Conservation (phyloP, 805 yeast genomes). For the Pichia nanzhaoensis region DNA sequence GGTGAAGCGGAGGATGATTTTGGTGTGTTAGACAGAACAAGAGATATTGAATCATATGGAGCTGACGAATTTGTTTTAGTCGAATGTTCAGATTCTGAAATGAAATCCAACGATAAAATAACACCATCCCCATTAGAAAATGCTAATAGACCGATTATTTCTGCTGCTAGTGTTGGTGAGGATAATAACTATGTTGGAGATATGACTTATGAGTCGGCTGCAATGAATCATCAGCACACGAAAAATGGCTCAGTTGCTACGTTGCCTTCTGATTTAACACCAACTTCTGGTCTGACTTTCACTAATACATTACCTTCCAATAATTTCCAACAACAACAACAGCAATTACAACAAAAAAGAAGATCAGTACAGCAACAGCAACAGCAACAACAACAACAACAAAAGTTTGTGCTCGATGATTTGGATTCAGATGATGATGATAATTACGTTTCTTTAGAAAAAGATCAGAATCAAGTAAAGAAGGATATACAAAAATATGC, state of each 20-base stretch:
- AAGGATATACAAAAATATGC: conserved; percentile 6
- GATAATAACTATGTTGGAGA: background rate
- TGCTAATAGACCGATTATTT: background rate
- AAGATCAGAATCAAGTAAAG: background rate
- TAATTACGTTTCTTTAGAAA: background rate
- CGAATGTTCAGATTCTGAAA: conserved; percentile 44
- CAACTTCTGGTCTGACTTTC: conserved; percentile 19
- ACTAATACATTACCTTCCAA: conserved; percentile 7
- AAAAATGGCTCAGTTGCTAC: conserved; percentile 13
- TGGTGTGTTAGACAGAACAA: conserved; percentile 72
- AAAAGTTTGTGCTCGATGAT: conserved; percentile 8
- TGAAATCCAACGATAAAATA: conserved; percentile 38
- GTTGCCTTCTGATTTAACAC: conserved; percentile 18
- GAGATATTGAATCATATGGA: conserved; percentile 63
- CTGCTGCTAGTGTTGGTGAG: background rate
- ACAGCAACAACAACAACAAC: background rate
- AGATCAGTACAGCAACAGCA: background rate
- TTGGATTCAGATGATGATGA: conserved; percentile 19
- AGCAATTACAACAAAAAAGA: background rate
- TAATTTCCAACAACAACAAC: conserved; percentile 2
- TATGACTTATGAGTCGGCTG: background rate
- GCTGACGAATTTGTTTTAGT: conserved; percentile 79
- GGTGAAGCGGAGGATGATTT: conserved; percentile 90
- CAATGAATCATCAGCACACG: background rate
- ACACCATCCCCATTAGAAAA: conserved; percentile 42